These are phyloP conservation scores for Penicillium rolfsii DNA, from an alignment of 2,329 filamentous ascomycete genomes.

Conservation along the genomic window DNA sequence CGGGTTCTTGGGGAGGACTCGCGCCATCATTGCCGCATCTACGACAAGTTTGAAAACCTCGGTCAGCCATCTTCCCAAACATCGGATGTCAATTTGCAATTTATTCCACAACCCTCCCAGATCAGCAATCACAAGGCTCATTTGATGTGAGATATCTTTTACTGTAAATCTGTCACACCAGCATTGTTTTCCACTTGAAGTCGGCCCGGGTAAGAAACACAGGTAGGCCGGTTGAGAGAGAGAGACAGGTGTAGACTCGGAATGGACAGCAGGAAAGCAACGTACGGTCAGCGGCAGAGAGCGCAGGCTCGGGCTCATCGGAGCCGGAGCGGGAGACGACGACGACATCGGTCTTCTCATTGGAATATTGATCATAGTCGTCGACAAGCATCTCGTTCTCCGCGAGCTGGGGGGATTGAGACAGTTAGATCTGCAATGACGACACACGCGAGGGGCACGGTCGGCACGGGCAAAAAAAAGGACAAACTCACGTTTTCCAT, in stretches of 20 bases:
- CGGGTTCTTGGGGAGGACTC: constrained; percentile 73
- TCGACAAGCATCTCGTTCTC: constrained; percentile 67
- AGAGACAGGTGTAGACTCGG: constrained; percentile 12
- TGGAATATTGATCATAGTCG: constrained; percentile 59
- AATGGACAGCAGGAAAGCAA: constrained; percentile 14
- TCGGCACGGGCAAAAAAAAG: constrained; percentile 12
- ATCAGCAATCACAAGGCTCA: background rate
- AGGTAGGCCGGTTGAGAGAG: background rate
- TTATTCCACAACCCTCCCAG: background rate
- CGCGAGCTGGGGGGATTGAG: constrained; percentile 48
- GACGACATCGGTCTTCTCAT: constrained; percentile 65
- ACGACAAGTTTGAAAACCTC: constrained; percentile 18
- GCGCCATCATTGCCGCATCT: constrained; percentile 85
- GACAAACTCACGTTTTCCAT: constrained; percentile 50
- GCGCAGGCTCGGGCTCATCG: constrained; percentile 59
- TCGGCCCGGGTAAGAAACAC: background rate
- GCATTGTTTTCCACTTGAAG: background rate
- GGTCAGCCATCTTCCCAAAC: constrained; percentile 14
- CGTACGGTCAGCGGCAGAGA: constrained; percentile 63
- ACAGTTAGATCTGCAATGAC: constrained; percentile 32
- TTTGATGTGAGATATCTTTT: background rate
- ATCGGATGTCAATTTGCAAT: background rate
- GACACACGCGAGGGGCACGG: constrained; percentile 36
- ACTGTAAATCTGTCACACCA: background rate
- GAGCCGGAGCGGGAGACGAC: constrained; percentile 65